These are phyloP conservation scores for Aspergillus pseudoterreus DNA, from an alignment of 2,329 filamentous ascomycete species.

Conservation along the genomic window DNA sequence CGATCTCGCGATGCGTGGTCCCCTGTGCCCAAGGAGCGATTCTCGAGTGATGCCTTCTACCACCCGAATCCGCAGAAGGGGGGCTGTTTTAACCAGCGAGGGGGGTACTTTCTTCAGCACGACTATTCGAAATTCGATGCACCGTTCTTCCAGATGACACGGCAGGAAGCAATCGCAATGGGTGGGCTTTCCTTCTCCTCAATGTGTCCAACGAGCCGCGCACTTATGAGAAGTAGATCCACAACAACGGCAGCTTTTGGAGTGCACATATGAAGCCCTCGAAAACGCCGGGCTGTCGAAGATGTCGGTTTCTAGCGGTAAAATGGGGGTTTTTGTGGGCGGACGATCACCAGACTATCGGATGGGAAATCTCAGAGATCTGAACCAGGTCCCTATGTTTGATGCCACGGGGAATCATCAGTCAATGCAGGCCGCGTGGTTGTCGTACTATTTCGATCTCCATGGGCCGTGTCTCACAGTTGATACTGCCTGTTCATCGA, in stretches of 20 bases:
- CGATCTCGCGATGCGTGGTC: slow-evolving; percentile 1
- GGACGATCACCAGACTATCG: background rate
- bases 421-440: background rate
- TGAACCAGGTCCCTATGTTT: background rate
- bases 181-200: background rate
- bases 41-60: slow-evolving; percentile 6
- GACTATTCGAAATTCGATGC: slow-evolving; percentile 11
- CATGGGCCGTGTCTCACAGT: slow-evolving; percentile 8
- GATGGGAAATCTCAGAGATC: background rate
- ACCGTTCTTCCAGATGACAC: slow-evolving; percentile 1
- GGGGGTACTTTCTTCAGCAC: slow-evolving; percentile 20
- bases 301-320: background rate
- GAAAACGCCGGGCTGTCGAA: background rate
- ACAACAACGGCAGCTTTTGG: slow-evolving; percentile 1
- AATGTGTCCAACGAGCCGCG: too few species aligned
- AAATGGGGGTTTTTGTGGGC: background rate
- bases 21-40: background rate
- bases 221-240: background rate
- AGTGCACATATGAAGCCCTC: slow-evolving; percentile 1
- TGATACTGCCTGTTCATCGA: slow-evolving; percentile 16
- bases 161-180: background rate
- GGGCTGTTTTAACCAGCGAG: slow-evolving; percentile 1
- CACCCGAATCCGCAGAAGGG: slow-evolving; percentile 3
- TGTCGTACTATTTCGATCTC: slow-evolving; percentile 8
- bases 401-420: background rate